These are phyloP conservation scores for Boletus sensibilis DNA, from an alignment of 768 basidiomycete species.

Conservation along the genomic window DNA sequence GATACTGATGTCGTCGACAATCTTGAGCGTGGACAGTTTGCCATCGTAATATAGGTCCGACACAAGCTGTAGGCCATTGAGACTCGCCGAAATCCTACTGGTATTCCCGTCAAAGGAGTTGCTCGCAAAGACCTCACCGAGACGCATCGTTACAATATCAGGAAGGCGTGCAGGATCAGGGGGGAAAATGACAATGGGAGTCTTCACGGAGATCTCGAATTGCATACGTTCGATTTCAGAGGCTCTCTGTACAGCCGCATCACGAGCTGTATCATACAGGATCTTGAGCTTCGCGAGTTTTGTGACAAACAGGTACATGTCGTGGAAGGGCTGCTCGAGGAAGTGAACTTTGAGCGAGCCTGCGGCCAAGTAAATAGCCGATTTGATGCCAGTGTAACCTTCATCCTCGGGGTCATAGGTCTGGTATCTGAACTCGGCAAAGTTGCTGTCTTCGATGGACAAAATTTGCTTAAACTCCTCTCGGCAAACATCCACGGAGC, in stretches of 20 bases:
- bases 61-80: slow-evolving; percentile 80
- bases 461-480: slow-evolving; percentile 81
- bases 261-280: slow-evolving; percentile 90
- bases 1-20: slow-evolving; percentile 89
- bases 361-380: slow-evolving; percentile 75
- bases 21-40: slow-evolving; percentile 61
- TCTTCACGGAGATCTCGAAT: slow-evolving; percentile 86
- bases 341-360: slow-evolving; percentile 90
- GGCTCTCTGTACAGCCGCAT: slow-evolving; percentile 88
- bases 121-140: slow-evolving; percentile 84
- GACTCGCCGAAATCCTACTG: slow-evolving; percentile 68
- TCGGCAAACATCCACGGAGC: slow-evolving; percentile 45
- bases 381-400: slow-evolving; percentile 75
- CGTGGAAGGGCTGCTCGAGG: slow-evolving; percentile 86
- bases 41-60: slow-evolving; percentile 60
- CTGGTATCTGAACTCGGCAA: slow-evolving; percentile 92
- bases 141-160: slow-evolving; percentile 74
- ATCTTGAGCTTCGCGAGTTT: slow-evolving; percentile 91
- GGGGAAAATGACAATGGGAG: slow-evolving; percentile 91
- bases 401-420: slow-evolving; percentile 78
- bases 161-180: slow-evolving; percentile 55
- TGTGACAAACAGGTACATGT: slow-evolving; percentile 77
- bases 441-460: slow-evolving; percentile 91
- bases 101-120: slow-evolving; percentile 63
- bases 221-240: slow-evolving; percentile 94